Evolutionary conservation across 1,284 basidiomycete species (phyloP).

Genomic region (Moesziomyces sp.): DNA sequence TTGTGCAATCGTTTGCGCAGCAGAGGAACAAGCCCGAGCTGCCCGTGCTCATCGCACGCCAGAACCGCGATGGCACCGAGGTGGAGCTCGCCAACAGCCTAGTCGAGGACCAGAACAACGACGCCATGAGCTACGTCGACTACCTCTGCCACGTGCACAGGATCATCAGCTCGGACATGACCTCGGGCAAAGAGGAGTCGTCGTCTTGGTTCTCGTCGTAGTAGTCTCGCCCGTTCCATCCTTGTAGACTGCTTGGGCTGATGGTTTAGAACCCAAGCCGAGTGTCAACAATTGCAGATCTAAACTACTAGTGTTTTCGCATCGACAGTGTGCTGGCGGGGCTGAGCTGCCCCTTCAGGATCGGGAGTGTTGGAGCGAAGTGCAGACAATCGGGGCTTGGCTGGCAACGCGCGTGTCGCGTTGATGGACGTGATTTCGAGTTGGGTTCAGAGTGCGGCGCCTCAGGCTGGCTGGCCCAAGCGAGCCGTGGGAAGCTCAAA

Average conservation of each 20-base stretch:
- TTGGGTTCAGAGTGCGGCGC: not conserved
- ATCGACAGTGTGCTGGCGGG: too few species aligned
- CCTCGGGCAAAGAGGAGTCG: constrained; percentile 48
- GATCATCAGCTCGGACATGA: constrained; percentile 63
- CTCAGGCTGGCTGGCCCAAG: not conserved
- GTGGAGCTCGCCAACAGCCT: constrained; percentile 97
- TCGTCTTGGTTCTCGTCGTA: constrained; percentile 47
- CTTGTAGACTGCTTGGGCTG: not conserved
- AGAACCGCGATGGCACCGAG: constrained; percentile 92
- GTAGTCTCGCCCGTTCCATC: not conserved
- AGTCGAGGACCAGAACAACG: constrained; percentile 96
- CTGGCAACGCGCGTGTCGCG: too few species aligned
- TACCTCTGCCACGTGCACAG: constrained; percentile 66
- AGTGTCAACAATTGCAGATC: too few species aligned
- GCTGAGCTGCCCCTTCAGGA: too few species aligned
- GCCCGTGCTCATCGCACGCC: constrained; percentile 84
- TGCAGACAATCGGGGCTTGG: too few species aligned
- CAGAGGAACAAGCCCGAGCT: constrained; percentile 75
- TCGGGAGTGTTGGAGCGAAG: too few species aligned
- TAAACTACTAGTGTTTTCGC: too few species aligned
- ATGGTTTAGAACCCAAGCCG: too few species aligned
- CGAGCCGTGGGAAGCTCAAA: not conserved
- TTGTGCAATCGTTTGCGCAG: constrained; percentile 77
- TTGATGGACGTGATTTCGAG: not conserved
- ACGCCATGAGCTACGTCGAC: constrained; percentile 75